A percentile compares a stretch with the other conserved stretches of the same genome.
Conservation (phyloP, 2,329 filamentous ascomycete species). For the Aspergillus bombycis region DNA sequence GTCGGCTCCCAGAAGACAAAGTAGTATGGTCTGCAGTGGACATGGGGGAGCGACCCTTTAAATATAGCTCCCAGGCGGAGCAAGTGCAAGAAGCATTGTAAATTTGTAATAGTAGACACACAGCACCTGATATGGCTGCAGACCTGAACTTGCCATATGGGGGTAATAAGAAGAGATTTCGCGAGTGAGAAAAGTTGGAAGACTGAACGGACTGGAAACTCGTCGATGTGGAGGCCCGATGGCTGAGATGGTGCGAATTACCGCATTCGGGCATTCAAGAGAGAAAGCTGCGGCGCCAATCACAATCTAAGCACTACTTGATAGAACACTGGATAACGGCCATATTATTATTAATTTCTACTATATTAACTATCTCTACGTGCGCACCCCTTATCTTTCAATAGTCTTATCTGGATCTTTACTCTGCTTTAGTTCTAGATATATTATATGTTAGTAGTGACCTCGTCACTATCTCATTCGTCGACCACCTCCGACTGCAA, state of each 20-base stretch:
- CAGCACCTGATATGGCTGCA: not conserved
- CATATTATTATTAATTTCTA: too few species aligned
- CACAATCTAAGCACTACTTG: not conserved
- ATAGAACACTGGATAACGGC: too few species aligned
- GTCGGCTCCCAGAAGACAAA: not conserved
- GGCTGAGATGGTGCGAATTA: not conserved
- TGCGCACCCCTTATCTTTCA: too few species aligned
- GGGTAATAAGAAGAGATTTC: not conserved
- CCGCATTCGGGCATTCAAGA: not conserved
- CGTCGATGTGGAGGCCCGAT: not conserved
- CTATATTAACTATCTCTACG: too few species aligned
- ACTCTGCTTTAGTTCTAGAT: too few species aligned
- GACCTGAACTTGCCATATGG: not conserved
- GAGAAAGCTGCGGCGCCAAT: not conserved
- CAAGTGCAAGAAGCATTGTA: too few species aligned
- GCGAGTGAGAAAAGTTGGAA: not conserved
- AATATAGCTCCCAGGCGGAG: not conserved
- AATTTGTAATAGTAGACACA: not conserved
- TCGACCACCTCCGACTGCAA: too few species aligned
- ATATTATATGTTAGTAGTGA: too few species aligned
- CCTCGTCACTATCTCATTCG: too few species aligned
- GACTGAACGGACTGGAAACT: not conserved
- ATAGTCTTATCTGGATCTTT: too few species aligned
- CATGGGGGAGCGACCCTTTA: not conserved
- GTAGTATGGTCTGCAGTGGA: not conserved